Evolutionary conservation across 2,329 filamentous ascomycete genomes (phyloP).

Genomic region (Aspergillus amoenus): DNA sequence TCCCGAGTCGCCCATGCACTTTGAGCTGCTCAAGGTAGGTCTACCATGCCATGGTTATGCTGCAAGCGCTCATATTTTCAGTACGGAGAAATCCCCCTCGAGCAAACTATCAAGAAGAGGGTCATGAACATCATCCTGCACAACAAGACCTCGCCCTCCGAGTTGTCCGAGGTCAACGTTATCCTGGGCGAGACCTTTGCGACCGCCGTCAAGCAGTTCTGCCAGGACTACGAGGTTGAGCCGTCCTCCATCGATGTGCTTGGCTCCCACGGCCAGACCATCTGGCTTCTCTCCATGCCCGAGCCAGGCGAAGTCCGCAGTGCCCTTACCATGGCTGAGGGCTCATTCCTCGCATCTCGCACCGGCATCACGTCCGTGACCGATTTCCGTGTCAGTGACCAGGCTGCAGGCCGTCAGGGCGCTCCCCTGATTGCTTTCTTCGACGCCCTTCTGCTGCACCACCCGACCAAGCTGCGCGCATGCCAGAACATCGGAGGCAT

Average conservation of each 20-base stretch:
- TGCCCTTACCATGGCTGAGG: conserved; percentile 59
- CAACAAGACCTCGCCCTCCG: conserved; percentile 54
- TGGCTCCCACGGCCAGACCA: conserved; percentile 60
- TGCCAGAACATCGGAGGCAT: conserved; percentile 65
- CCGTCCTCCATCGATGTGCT: not conserved
- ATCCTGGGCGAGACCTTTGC: conserved; percentile 59
- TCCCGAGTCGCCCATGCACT: conserved; percentile 54
- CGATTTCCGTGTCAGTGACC: conserved; percentile 58
- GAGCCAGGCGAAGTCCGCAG: conserved; percentile 47
- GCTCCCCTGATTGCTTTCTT: conserved; percentile 60
- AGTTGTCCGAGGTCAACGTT: conserved; percentile 58
- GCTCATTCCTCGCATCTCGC: conserved; percentile 53
- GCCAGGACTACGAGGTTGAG: conserved; percentile 21
- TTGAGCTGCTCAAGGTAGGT: conserved; percentile 49
- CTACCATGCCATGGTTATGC: too few species aligned
- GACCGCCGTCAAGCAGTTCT: conserved; percentile 51
- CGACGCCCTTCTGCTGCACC: conserved; percentile 56
- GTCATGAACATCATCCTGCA: conserved; percentile 58
- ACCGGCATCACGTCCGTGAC: conserved; percentile 61
- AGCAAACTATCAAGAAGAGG: conserved; percentile 52
- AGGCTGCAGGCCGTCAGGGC: conserved; percentile 56
- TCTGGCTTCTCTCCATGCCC: conserved; percentile 58
- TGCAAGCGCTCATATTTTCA: not conserved
- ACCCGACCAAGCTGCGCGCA: conserved; percentile 57
- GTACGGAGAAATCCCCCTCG: conserved; percentile 57